Evolutionary conservation across 208 protist genomes (phyloP), one percentile per base, ranked within the genome.

Genomic region (Lotmaria passim): DNA sequence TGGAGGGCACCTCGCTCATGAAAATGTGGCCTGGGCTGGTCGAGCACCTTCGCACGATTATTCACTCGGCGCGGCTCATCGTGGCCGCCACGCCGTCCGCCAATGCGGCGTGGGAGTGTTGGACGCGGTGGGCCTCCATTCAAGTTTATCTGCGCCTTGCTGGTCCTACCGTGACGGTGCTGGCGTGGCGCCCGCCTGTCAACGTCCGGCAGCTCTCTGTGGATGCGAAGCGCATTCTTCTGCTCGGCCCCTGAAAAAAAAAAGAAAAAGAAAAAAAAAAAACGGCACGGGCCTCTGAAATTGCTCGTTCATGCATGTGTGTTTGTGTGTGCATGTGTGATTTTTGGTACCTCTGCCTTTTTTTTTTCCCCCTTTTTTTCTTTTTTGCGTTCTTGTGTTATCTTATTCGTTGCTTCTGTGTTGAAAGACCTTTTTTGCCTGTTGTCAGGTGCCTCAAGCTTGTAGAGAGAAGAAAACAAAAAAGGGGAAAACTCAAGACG

Each of bases 91-190:
- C 61, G 39, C 33, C 61, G 34, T 23, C 41, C 0, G 43, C 10
- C 15, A 39, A 48, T 38, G 44, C 33, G 1, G 70, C 8, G 19
- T 44, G 64, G 33, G 70, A 69, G 26, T 48, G 41, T 36, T 75
- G 70, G 70, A 46, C 53, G 34, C 52, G 53, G 24, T 75, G 70
- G 70, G 21, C 48, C 39, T 57, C 61, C 24, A 23, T 75, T 19
- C 69, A 61, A 61, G 34, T 75, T 21, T 69, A 64, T 39, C 26
- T 75, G n/a, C 70, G 44, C 53, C 39, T 69, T 69, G 39, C 15
- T 23, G 61, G 52, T 15, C 1, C 70, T 6, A 57, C 70, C 15
- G 61, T 69, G n/a, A 43, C 21, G 23, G 53, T 65, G 17, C 53
- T 75, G 19, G 70, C 44, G 24, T 75, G 70, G 70, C 41, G 50